Conservation (phyloP, 2,329 filamentous ascomycete species). For the Hypocrella siamensis region DNA sequence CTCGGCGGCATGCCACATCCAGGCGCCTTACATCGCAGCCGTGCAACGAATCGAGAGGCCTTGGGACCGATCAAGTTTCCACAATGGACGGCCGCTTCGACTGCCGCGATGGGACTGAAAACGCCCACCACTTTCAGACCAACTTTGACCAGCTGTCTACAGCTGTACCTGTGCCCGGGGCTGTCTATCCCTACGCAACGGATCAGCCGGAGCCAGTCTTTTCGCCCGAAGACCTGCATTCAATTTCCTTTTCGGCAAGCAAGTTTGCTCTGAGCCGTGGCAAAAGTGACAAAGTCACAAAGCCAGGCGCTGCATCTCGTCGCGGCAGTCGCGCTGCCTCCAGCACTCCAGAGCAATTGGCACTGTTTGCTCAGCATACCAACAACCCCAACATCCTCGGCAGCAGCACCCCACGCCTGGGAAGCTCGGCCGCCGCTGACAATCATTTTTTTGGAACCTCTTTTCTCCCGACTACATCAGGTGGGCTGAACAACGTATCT, state of each 20-base stretch:
- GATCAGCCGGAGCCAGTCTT: slow-evolving; percentile 7
- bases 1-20: slow-evolving; percentile 1
- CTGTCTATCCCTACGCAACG: slow-evolving; percentile 2
- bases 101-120: slow-evolving; percentile 2
- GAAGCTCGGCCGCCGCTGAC: background rate
- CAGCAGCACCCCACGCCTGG: too few relatives aligned
- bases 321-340: too few relatives aligned
- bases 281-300: too few relatives aligned
- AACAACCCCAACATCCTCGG: too few relatives aligned
- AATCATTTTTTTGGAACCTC: slow-evolving; percentile 4
- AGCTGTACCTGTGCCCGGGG: slow-evolving; percentile 8
- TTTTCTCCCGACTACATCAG: slow-evolving; percentile 4
- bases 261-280: too few relatives aligned
- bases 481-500: slow-evolving; percentile 4
- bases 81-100: slow-evolving; percentile 3
- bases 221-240: slow-evolving; percentile 7
- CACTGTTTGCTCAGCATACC: slow-evolving; percentile 11
- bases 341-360: slow-evolving; percentile 15
- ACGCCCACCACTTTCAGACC: background rate
- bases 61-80: slow-evolving; percentile 2
- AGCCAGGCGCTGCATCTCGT: too few relatives aligned
- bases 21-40: background rate
- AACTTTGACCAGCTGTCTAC: slow-evolving; percentile 7
- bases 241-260: too few relatives aligned
- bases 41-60: background rate